Evolutionary conservation across 495 filamentous ascomycete species (phyloP).

Genomic region (Letharia columbiana): DNA sequence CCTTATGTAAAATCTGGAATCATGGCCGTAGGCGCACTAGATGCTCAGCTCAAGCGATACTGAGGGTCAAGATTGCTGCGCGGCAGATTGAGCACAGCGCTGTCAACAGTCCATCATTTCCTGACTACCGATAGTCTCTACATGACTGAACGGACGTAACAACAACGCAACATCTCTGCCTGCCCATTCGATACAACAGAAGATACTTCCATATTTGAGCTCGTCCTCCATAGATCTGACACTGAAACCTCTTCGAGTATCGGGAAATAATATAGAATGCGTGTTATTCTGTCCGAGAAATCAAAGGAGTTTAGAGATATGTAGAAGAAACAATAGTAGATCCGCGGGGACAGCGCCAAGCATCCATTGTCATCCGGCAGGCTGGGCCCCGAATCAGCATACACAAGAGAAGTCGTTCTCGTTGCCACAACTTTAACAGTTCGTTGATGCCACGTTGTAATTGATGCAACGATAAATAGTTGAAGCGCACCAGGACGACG

Average conservation of each 20-base stretch:
- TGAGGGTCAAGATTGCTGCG: conserved; percentile 16
- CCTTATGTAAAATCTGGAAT: neutral
- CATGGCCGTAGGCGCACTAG: conserved; percentile 13
- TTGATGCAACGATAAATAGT: neutral
- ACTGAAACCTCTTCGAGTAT: neutral
- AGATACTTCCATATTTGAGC: too few species aligned
- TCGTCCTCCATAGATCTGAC: too few species aligned
- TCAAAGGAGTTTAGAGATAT: neutral
- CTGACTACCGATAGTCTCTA: neutral
- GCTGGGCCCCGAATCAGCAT: conserved; percentile 9
- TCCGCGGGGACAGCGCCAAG: conserved; percentile 11
- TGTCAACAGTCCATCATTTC: conserved; percentile 19
- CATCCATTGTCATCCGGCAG: conserved; percentile 8
- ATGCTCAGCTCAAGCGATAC: conserved; percentile 14
- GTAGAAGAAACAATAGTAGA: neutral
- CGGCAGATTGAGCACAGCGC: conserved; percentile 17
- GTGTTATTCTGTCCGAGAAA: neutral
- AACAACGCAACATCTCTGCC: conserved; percentile 11
- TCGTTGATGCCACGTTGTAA: neutral
- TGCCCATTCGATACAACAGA: neutral
- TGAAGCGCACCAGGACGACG: neutral
- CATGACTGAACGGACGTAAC: conserved; percentile 15
- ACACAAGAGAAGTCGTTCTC: conserved; percentile 3
- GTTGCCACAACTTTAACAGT: neutral
- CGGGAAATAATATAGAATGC: neutral